Base-by-base conservation (phyloP, 2,329 filamentous ascomycete species). In the Penicillium oxalicum region DNA sequence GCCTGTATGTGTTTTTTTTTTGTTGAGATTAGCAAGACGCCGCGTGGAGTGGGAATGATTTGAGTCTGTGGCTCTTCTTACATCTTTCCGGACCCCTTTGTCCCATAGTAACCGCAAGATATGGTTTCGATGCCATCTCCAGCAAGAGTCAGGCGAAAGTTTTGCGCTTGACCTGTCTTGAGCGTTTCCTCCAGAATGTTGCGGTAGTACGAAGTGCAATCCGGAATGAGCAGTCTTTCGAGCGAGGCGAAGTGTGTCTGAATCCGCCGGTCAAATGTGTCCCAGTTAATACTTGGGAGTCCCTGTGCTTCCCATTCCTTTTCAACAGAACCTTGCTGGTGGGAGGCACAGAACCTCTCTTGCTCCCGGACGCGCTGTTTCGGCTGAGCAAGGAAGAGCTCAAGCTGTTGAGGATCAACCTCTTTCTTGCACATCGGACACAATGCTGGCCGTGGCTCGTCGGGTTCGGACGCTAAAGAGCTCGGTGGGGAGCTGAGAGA, bases 31-130 rank as follows among this genome's bases (percentile, higher is more conserved):
- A 43, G 26, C 18, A 18, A 18, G 18, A 18, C 18, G 18, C 18
- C 18, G 18, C 18, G 18, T 18, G 18, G 18, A 18, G 18, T 18
- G 18, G 18, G 18, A 18, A 18, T 18, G 18, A 18, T 18, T 18
- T 18, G 18, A 18, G 18, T 18, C 18, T 18, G 18, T 18, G 18
- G 9, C 18, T 24, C 35, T 7, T 37, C 56, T 48, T 82, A 86
- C 78, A 95, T 88, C 44, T 79, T 70, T 42, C 80, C 80, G 44
- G 86, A 76, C 1, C 90, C 90, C 18, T 83, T 79, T 2, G 84
- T 79, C 1, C 90, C 90, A 68, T 95, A 95, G 68, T 95, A 95
- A 0, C 90, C 90, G 8, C 87, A 86, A 3, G 79, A 83, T 28
- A 85, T 74, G 47, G 74, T 77, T 42, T 77, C 74, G 27, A 80